Evolutionary conservation across 176 grass and related monocot species (phyloP).

Genomic region (Aegilops bicornis): DNA sequence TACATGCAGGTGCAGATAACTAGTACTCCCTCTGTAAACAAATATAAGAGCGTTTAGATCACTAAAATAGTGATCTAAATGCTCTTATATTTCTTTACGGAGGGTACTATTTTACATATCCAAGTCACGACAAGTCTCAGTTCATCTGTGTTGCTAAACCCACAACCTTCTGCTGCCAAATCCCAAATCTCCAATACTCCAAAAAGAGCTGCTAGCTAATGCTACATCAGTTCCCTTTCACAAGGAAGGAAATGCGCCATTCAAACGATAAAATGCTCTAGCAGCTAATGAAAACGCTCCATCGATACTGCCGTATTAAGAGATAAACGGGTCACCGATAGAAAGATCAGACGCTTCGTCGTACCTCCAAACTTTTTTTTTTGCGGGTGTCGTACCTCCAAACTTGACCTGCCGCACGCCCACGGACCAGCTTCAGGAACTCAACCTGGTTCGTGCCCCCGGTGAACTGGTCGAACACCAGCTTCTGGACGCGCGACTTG

Average conservation of each 20-base stretch:
- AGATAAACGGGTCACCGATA: constrained; percentile 15
- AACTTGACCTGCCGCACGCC: background rate
- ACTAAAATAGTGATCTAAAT: no score
- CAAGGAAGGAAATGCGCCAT: background rate
- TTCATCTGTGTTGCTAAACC: background rate
- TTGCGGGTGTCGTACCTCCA: no score
- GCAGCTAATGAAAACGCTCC: background rate
- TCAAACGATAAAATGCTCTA: background rate
- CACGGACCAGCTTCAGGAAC: constrained; percentile 22
- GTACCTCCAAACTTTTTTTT: no score
- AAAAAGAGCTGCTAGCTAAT: background rate
- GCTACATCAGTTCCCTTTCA: background rate
- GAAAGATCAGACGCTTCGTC: constrained; percentile 32
- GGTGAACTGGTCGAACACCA: constrained; percentile 20
- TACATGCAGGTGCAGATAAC: background rate
- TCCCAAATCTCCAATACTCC: background rate
- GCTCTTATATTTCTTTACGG: no score
- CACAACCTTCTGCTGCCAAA: background rate
- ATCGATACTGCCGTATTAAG: background rate
- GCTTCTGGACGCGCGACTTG: background rate
- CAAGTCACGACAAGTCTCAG: background rate
- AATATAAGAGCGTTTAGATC: no score
- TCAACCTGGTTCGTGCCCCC: background rate
- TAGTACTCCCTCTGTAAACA: no score
- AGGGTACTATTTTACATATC: background rate